phyloP scores from a whole-genome alignment of 23 red algal genomes.

The Gracilaria caudata region DNA sequence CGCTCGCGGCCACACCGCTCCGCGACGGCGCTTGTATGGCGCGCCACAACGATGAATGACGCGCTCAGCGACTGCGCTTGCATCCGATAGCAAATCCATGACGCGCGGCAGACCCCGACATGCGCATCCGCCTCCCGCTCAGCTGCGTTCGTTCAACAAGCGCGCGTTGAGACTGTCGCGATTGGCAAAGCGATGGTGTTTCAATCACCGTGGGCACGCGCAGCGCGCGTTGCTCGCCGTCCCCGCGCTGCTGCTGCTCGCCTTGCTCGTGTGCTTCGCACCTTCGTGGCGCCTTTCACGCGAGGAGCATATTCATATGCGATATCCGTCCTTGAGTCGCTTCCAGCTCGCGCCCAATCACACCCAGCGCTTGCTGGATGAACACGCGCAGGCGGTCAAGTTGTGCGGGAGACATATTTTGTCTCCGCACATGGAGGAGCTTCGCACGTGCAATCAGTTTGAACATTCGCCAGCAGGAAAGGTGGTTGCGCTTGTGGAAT shows the following conservation, averaged over 20 bases:
- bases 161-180: conserved; percentile 23
- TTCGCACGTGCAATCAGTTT: conserved; percentile 38
- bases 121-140: neutral
- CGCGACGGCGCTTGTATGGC: too few relatives aligned
- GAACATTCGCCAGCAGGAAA: neutral
- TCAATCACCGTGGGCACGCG: neutral
- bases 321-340: neutral
- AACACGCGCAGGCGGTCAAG: neutral
- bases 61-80: neutral
- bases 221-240: neutral
- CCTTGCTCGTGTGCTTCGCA: neutral
- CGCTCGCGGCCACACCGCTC: neutral
- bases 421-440: conserved; percentile 11
- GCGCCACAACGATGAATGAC: neutral
- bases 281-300: neutral
- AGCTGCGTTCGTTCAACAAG: conserved; percentile 12
- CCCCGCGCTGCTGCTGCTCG: conserved; percentile 18
- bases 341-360: neutral
- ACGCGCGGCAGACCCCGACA: neutral
- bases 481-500: conserved; percentile 76
- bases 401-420: neutral
- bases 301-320: neutral
- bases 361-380: neutral
- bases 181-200: neutral
- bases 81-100: neutral